phyloP scores from a whole-genome alignment of 495 filamentous ascomycete species.

The Penicillium samsonianum region DNA sequence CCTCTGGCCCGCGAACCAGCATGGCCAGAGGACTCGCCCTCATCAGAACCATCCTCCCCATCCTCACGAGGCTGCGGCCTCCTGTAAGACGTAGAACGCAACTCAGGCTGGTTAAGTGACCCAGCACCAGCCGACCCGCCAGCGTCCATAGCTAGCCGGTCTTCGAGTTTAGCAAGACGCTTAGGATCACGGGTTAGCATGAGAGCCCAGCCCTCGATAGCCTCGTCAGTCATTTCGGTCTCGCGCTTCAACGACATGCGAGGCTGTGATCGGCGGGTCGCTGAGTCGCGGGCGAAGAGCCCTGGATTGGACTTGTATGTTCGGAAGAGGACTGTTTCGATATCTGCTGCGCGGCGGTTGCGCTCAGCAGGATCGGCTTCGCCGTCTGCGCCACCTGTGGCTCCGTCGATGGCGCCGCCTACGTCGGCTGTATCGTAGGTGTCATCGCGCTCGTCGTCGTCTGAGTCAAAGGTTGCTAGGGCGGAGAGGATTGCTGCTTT shows the following conservation, averaged over 20 bases:
- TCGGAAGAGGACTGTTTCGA: constrained; percentile 60
- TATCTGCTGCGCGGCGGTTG: constrained; percentile 29
- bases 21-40: constrained; percentile 36
- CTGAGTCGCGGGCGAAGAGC: constrained; percentile 67
- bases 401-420: constrained; percentile 76
- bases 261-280: constrained; percentile 62
- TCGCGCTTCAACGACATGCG: constrained; percentile 67
- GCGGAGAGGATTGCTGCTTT: constrained; percentile 92
- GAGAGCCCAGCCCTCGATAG: constrained; percentile 89
- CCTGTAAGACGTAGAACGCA: constrained; percentile 62
- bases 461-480: constrained; percentile 85
- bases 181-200: constrained; percentile 77
- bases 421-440: constrained; percentile 93
- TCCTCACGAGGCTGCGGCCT: constrained; percentile 33
- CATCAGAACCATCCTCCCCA: constrained; percentile 34
- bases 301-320: constrained; percentile 62
- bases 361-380: constrained; percentile 40
- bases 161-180: constrained; percentile 64
- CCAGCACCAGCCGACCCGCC: constrained; percentile 38
- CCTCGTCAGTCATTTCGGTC: constrained; percentile 90
- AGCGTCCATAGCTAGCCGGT: constrained; percentile 59
- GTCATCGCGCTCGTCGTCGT: constrained; percentile 96
- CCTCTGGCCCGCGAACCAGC: constrained; percentile 54
- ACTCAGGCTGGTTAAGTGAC: constrained; percentile 52
- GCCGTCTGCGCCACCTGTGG: constrained; percentile 41